Evolutionary conservation across 306 rosid genomes (phyloP).

Genomic region (Gillenia trifoliata): DNA sequence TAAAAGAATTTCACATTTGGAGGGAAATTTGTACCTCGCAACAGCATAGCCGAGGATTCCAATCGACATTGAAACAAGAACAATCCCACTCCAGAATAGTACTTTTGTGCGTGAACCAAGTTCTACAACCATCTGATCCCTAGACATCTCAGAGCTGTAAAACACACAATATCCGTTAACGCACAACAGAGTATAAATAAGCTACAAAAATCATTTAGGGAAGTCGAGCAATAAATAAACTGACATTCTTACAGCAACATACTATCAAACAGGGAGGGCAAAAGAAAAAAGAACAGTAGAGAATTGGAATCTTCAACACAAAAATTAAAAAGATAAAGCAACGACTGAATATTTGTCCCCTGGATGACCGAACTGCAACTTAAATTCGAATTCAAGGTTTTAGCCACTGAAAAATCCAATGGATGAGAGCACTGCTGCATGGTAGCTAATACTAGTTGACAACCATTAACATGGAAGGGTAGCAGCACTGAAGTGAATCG

Average conservation of each 20-base stretch:
- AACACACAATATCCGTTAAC: constrained; percentile 2
- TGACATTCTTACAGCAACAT: neutral
- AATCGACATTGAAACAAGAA: constrained; percentile 63
- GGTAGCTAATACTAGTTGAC: neutral
- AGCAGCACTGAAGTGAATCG: no score
- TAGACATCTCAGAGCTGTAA: constrained; percentile 69
- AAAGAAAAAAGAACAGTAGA: neutral
- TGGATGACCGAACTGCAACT: neutral
- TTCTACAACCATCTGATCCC: constrained; percentile 74
- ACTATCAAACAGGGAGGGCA: neutral
- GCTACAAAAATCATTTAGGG: no score
- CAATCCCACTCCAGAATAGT: constrained; percentile 58
- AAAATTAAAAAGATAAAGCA: neutral
- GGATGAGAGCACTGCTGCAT: no score
- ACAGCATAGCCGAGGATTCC: constrained; percentile 72
- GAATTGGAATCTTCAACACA: neutral
- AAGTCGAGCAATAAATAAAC: neutral
- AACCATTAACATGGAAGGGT: no score
- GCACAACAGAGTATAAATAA: neutral
- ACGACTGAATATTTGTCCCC: neutral
- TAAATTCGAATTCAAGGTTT: no score
- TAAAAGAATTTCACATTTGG: neutral
- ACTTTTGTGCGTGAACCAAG: constrained; percentile 46
- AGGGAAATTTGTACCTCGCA: constrained; percentile 40
- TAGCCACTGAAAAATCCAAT: no score